Evolutionary conservation across 257 asterid genomes (phyloP).

Genomic region (Solanum etuberosum): DNA sequence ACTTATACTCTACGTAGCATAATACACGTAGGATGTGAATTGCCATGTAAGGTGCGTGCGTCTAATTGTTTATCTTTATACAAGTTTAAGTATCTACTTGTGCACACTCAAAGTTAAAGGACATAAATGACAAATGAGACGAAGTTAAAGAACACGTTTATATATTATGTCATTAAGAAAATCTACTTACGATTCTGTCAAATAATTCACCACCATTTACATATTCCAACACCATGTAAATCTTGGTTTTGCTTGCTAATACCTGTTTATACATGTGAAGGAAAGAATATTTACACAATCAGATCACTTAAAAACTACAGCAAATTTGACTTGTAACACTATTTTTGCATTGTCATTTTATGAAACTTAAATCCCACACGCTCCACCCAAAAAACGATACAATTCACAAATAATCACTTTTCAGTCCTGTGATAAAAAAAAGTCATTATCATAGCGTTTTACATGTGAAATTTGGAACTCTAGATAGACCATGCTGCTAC

Average conservation of each 20-base stretch:
- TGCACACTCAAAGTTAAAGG: not conserved
- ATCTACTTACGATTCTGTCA: slow-evolving; percentile 70
- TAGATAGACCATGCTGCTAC: not conserved
- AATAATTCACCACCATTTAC: slow-evolving; percentile 93
- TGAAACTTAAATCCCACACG: not conserved
- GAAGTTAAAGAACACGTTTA: too few relatives aligned
- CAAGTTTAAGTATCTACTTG: too few relatives aligned
- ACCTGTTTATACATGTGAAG: slow-evolving; percentile 31
- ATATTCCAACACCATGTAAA: slow-evolving; percentile 89
- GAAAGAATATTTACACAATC: not conserved
- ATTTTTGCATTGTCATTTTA: not conserved
- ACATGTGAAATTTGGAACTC: not conserved
- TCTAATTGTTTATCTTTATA: not conserved
- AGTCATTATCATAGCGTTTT: not conserved
- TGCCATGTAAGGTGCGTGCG: not conserved
- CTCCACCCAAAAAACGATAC: rapidly evolving
- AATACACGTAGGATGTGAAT: not conserved
- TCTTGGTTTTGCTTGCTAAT: slow-evolving; percentile 90
- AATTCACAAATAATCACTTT: not conserved
- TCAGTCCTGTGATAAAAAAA: not conserved
- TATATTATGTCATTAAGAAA: not conserved
- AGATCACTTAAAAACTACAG: not conserved
- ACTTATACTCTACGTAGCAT: too few relatives aligned
- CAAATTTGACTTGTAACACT: not conserved
- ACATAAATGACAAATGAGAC: too few relatives aligned